Evolutionary conservation across 2,329 filamentous ascomycete genomes (phyloP).

Genomic region (Xylariaceae sp.): DNA sequence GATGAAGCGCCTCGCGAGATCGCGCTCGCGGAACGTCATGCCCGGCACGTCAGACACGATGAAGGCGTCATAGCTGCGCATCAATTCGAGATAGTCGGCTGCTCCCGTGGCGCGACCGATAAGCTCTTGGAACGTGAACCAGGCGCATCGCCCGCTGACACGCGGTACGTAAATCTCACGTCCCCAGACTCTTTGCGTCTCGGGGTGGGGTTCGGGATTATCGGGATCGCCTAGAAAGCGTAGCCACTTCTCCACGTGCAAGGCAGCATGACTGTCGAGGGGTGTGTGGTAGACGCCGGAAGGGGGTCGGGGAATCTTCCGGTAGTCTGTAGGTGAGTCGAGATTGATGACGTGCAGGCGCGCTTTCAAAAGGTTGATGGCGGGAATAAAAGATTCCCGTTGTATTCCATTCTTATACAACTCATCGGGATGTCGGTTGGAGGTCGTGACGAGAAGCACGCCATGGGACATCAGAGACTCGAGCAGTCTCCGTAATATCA

Average conservation of each 20-base stretch:
- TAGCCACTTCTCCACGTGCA: conserved; percentile 93
- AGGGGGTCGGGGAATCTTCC: conserved; percentile 88
- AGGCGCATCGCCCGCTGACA: conserved; percentile 80
- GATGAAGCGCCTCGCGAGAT: conserved; percentile 88
- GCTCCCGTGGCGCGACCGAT: conserved; percentile 85
- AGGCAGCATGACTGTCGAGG: conserved; percentile 67
- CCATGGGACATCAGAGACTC: conserved; percentile 92
- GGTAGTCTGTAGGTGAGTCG: conserved; percentile 92
- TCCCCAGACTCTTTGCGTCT: conserved; percentile 85
- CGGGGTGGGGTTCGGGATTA: conserved; percentile 66
- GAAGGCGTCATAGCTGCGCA: conserved; percentile 85
- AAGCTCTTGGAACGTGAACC: conserved; percentile 89
- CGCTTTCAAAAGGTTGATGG: conserved; percentile 83
- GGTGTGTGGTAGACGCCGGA: conserved; percentile 92
- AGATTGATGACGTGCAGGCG: conserved; percentile 87
- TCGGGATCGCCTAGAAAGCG: conserved; percentile 83
- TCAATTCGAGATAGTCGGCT: conserved; percentile 90
- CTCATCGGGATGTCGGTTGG: conserved; percentile 92
- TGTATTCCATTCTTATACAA: conserved; percentile 98
- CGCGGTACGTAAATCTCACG: conserved; percentile 80
- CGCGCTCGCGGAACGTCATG: conserved; percentile 81
- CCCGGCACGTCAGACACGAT: conserved; percentile 85
- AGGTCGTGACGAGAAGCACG: conserved; percentile 93
- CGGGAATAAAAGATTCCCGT: conserved; percentile 88
- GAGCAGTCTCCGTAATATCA: conserved; percentile 86